A percentile compares a stretch with the other conserved stretches of the same genome.
These are phyloP conservation scores for Murraya koenigii DNA, from an alignment of 345 rosid genomes.

Conservation along the genomic window DNA sequence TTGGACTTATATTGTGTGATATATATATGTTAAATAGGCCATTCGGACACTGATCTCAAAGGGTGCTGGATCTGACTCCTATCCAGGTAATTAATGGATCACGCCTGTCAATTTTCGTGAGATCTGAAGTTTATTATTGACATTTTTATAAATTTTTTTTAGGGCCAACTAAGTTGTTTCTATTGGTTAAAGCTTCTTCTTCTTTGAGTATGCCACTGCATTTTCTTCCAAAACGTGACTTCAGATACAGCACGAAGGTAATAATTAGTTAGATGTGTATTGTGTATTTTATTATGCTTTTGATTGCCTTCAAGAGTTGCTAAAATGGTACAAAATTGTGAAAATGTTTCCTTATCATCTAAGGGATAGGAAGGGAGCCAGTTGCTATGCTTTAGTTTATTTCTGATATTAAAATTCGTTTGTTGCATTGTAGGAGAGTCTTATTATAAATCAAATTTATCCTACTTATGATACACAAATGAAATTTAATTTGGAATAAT, in stretches of 20 bases:
- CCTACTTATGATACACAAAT: background rate
- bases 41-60: constrained; percentile 68
- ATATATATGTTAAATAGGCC: constrained; percentile 41
- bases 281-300: background rate
- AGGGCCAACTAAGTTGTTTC: constrained; percentile 81
- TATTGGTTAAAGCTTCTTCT: constrained; percentile 76
- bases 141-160: background rate
- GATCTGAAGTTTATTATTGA: constrained; percentile 3
- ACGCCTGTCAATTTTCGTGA: background rate
- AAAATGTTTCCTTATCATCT: background rate
- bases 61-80: constrained; percentile 76
- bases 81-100: constrained; percentile 59
- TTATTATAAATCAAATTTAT: background rate
- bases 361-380: background rate
- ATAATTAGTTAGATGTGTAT: background rate
- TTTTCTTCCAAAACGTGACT: constrained; percentile 95
- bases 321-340: background rate
- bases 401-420: background rate
- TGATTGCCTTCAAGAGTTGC: background rate
- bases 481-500: background rate
- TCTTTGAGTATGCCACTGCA: constrained; percentile 66
- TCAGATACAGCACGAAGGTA: constrained; percentile 86
- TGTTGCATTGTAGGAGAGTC: background rate
- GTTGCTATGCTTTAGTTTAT: background rate
- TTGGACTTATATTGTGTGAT: background rate